These are phyloP conservation scores for Arachis hypogaea DNA, from an alignment of 306 rosid species.

Conservation along the genomic window DNA sequence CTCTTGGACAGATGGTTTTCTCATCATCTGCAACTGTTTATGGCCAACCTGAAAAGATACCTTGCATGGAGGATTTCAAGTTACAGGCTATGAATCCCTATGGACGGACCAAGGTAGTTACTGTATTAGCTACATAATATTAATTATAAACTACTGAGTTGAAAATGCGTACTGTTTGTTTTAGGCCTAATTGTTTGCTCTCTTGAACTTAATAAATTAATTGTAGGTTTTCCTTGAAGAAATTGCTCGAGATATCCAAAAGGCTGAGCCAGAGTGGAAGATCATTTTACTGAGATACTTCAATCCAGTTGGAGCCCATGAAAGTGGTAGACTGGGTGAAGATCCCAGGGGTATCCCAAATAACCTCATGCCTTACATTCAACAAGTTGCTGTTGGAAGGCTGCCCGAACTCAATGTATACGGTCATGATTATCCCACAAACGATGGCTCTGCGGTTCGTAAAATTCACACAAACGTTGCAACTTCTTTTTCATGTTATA, in stretches of 20 bases:
- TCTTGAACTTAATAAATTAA: conserved; percentile 2
- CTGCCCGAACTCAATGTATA: conserved; percentile 83
- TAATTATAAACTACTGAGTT: neutral
- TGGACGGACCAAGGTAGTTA: conserved; percentile 80
- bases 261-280: conserved; percentile 86
- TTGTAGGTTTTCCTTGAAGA: conserved; percentile 87
- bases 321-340: conserved; percentile 93
- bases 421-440: conserved; percentile 86
- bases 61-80: conserved; percentile 78
- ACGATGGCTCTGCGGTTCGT: conserved; percentile 90
- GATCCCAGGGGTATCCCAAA: conserved; percentile 95
- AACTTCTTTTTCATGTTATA: conserved; percentile 9
- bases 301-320: conserved; percentile 97
- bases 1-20: conserved; percentile 71
- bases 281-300: conserved; percentile 85
- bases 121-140: neutral
- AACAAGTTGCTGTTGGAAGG: conserved; percentile 96
- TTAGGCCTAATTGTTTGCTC: conserved; percentile 24
- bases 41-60: conserved; percentile 88
- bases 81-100: conserved; percentile 86
- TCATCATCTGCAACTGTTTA: conserved; percentile 95
- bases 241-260: conserved; percentile 80
- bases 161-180: conserved; percentile 28
- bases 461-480: neutral
- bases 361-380: conserved; percentile 94